Evolutionary conservation across 192 early-diverging fungal genomes (phyloP), one percentile per base, ranked within the genome.

Genomic region (Umbelopsis sp.): DNA sequence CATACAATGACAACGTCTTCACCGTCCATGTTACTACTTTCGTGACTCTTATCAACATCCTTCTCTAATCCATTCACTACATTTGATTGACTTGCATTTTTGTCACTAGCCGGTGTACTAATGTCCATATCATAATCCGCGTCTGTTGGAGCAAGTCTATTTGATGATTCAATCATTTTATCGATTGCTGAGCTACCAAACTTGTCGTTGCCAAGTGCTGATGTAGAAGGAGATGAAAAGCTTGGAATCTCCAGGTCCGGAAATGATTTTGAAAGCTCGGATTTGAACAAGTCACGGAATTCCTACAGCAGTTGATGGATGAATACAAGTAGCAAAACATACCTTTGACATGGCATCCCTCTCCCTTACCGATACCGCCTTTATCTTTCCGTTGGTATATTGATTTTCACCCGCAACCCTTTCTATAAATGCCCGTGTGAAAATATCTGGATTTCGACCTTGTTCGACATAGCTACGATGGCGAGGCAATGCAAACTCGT

Each of bases 311-410:
- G 7, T 41, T 11, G n/a, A n/a, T 41, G 38, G 12, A 41, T 41
- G 12, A 41, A 41, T 41, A 41, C 38, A 41, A 11, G 8, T 41
- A 41, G 8, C 38, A 41, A 41, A 11, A 11, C 7, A 6, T 41
- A n/a, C 26, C 20, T 43, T 17, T 5, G 22, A 10, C 4, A 17
- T 25, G 9, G 25, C 25, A 29, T 22, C 6, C 4, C 16, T 56
- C 22, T 9, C 24, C 45, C 71, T 73, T 82, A 80, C 85, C 65
- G 82, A 75, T 24, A 86, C 75, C 11, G 85, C 82, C 24, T 76
- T 71, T 56, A 86, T 81, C 45, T 86, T 86, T 53, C 85, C 85
- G 47, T 86, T 84, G 0, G 85, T 86, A 56, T 81, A 84, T 38
- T 86, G 85, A 41, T 86, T 86, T 51, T 86, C 85, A 45, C 78